Base-by-base conservation (phyloP, 192 early-diverging fungal genomes). In the Physocladia obscura region DNA sequence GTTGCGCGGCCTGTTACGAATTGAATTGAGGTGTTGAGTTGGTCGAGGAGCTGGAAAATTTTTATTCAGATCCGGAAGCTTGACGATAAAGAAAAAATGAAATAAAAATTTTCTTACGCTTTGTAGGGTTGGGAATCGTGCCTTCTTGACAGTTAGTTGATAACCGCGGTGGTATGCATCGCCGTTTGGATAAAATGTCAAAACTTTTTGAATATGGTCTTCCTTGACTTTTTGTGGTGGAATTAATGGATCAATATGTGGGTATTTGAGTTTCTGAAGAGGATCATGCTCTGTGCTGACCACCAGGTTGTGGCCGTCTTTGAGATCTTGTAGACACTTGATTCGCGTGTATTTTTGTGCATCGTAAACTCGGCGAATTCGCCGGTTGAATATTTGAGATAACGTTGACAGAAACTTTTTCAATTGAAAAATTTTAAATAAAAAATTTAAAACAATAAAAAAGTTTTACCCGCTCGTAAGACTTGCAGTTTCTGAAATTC, bases 401-500 rank as follows among this genome's bases (percentile, higher is more conserved):
- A 61, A 38, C 24, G 55, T 63, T 21, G 34, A 32, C 44, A 73
- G 65, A 21, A 68, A 52, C 50, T 71, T 48, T 48, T 1, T 2
- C n/a, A n/a, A n/a, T n/a, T n/a, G 17, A 1, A 1, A 21, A n/a
- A 48, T 2, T 1, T 48, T 13, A 55, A 55, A 11, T 19, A 54
- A 54, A 54, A 0, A 55, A 44, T 44, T 44, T 44, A 44, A 44
- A 13, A 8, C n/a, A 8, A 8, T 49, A 62, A 62, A 55, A 55
- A 67, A 64, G 24, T 11, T 17, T 50, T 67, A 81, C 81, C 57
- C 83, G 81, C 24, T 85, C 83, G 48, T 69, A 85, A 13, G 72
- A 76, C 48, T 76, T 76, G 74, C 83, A 85, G 72, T 80, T 85
- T 22, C 83, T 39, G 48, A 81, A 79, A 65, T 85, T 85, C 37